Percentiles rank a stretch among this genome's conserved stretches.
These are phyloP conservation scores for Ampelomyces quisqualis DNA, from an alignment of 2,329 filamentous ascomycete species.

Conservation along the genomic window DNA sequence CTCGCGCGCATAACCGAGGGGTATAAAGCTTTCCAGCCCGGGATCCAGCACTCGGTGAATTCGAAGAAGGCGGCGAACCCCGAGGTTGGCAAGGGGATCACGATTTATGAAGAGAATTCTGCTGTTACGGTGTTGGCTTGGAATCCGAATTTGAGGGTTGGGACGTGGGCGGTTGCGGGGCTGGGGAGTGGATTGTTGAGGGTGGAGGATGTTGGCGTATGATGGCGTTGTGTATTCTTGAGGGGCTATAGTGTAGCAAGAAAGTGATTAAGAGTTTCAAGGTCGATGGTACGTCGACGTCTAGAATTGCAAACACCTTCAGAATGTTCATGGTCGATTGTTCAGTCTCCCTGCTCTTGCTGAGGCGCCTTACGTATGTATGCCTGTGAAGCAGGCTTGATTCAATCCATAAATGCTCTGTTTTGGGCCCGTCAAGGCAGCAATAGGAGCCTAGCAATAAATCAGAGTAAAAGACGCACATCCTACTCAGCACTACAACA, in stretches of 20 bases:
- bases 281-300: no score
- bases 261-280: no score
- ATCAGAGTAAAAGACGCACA: no score
- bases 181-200: slow-evolving; percentile 52
- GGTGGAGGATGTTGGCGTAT: slow-evolving; percentile 50
- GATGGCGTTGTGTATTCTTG: not conserved
- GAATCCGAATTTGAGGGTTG: slow-evolving; percentile 54
- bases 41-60: slow-evolving; percentile 22
- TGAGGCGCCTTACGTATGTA: no score
- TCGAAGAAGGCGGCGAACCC: slow-evolving; percentile 20
- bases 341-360: no score
- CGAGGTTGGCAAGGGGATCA: slow-evolving; percentile 39
- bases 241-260: not conserved
- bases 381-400: no score
- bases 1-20: slow-evolving; percentile 47
- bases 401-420: no score
- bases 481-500: no score
- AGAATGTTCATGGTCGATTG: no score
- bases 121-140: slow-evolving; percentile 50
- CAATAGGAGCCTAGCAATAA: no score
- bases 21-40: slow-evolving; percentile 39
- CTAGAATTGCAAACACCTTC: no score
- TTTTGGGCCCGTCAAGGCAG: no score
- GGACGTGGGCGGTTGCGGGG: slow-evolving; percentile 54
- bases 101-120: slow-evolving; percentile 49